Percentiles rank a stretch among this genome's conserved stretches.
Evolutionary conservation across 768 basidiomycete genomes (phyloP).

Genomic region (Chalciporus chontae): DNA sequence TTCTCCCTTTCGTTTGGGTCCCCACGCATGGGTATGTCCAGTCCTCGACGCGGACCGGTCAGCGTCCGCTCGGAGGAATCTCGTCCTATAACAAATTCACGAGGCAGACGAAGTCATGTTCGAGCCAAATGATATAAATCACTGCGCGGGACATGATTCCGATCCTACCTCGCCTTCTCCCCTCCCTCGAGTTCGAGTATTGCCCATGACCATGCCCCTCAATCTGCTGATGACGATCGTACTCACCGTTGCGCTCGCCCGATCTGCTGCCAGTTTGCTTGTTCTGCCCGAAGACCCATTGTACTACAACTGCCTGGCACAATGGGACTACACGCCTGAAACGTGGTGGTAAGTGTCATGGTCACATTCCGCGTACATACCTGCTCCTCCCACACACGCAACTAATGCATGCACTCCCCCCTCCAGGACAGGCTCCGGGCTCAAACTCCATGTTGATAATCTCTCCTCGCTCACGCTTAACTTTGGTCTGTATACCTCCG

Average conservation of each 20-base stretch:
- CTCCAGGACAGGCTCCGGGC: conserved; percentile 50
- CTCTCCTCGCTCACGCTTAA: conserved; percentile 41
- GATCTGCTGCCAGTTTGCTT: too few relatives aligned
- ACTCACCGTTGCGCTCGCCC: not conserved
- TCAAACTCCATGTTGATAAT: conserved; percentile 46
- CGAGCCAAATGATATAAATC: not conserved
- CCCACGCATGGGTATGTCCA: not conserved
- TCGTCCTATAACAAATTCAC: not conserved
- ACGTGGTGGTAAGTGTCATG: conserved; percentile 45
- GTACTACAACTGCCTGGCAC: not conserved
- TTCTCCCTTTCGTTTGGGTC: too few relatives aligned
- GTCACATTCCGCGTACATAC: not conserved
- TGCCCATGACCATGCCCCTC: not conserved
- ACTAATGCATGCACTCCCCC: not conserved
- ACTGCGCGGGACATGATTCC: not conserved
- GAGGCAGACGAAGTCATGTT: not conserved
- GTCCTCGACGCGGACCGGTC: not conserved
- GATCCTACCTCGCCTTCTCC: not conserved
- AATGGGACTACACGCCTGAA: conserved; percentile 28
- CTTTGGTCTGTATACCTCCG: conserved; percentile 46
- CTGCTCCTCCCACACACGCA: not conserved
- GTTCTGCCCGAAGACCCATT: not conserved
- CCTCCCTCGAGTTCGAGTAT: not conserved
- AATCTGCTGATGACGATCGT: not conserved
- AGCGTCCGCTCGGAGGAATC: not conserved